A percentile compares a stretch with the other conserved stretches of the same genome.
Evolutionary conservation across 1,284 basidiomycete species (phyloP).

Genomic region (Anthracocystis walkeri): DNA sequence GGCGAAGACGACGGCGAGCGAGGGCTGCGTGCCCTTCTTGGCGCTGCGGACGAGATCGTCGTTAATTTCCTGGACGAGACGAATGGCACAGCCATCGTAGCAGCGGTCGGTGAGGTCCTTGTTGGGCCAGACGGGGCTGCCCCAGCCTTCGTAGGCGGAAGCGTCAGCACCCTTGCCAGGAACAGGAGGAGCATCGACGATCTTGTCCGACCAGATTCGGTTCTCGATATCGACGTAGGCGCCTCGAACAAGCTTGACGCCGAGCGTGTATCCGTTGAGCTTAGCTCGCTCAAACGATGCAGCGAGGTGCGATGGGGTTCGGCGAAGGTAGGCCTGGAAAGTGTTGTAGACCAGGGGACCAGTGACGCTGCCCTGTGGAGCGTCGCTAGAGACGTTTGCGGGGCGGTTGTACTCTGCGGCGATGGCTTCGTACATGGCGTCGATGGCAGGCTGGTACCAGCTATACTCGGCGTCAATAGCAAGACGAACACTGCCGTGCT

Average conservation of each 20-base stretch:
- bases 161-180: constrained; percentile 47
- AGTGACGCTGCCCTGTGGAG: constrained; percentile 32
- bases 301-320: constrained; percentile 78
- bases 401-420: constrained; percentile 60
- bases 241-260: constrained; percentile 93
- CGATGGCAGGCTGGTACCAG: constrained; percentile 65
- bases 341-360: constrained; percentile 64
- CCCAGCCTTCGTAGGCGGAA: constrained; percentile 45
- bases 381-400: constrained; percentile 4
- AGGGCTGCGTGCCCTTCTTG: constrained; percentile 66
- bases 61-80: constrained; percentile 77
- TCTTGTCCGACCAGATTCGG: constrained; percentile 60
- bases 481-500: constrained; percentile 57
- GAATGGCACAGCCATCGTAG: constrained; percentile 78
- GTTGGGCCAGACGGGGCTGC: constrained; percentile 72
- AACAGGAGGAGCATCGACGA: constrained; percentile 55
- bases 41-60: constrained; percentile 35
- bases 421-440: constrained; percentile 62
- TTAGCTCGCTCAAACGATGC: constrained; percentile 79
- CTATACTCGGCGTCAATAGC: constrained; percentile 63
- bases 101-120: constrained; percentile 80
- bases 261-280: constrained; percentile 80
- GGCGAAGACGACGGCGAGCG: constrained; percentile 82
- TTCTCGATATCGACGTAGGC: constrained; percentile 88
- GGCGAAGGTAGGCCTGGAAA: constrained; percentile 68